Evolutionary conservation across 1,284 basidiomycete genomes (phyloP), one percentile per base, ranked within the genome.

Genomic region (Amylostereum areolatum): DNA sequence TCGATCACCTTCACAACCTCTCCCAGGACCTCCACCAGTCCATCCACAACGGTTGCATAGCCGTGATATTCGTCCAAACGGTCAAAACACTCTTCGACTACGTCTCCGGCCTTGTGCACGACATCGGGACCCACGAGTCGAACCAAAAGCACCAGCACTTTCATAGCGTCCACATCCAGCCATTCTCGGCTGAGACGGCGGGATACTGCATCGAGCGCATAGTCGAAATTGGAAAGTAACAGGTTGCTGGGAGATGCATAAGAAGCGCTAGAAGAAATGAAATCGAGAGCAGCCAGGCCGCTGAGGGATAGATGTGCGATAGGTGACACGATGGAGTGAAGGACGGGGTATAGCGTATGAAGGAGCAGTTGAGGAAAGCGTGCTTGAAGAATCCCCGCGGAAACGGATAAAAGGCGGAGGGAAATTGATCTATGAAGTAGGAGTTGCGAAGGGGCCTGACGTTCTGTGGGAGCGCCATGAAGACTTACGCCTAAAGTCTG

Each of bases 61-160:
- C 92, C 93, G 64, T 97, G 93, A 62, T 83, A 97, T 54, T 95
- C 91, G 59, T 97, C 94, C 25, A 97, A 71, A 28, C 92, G 81
- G 64, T 96, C 93, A 58, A 97, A 97, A 53, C 94, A 93, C 65
- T 95, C 93, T 63, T 96, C 94, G 3, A 97, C 90, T 3, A 97
- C 83, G 63, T 95, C 94, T 24, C 87, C 83, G 3, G 94, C 92
- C 52, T 85, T 82, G 39, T 89, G 82, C 0, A 97, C 88, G 30
- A 97, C 83, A 51, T 89, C 85, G 29, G 74, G 74, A 0, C 94
- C 93, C 1, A 95, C 89, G 6, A 97, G 74, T 9, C 86, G 82
- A 51, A 97, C 80, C 62, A 96, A 82, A 12, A 92, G 71, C 18
- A 82, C 79, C 11, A 97, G 73, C 5, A 96, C 92, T 54, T 83